Percentiles rank a stretch among this genome's conserved stretches.
phyloP scores from a whole-genome alignment of 306 rosid species.

The Lathyrus sativus region DNA sequence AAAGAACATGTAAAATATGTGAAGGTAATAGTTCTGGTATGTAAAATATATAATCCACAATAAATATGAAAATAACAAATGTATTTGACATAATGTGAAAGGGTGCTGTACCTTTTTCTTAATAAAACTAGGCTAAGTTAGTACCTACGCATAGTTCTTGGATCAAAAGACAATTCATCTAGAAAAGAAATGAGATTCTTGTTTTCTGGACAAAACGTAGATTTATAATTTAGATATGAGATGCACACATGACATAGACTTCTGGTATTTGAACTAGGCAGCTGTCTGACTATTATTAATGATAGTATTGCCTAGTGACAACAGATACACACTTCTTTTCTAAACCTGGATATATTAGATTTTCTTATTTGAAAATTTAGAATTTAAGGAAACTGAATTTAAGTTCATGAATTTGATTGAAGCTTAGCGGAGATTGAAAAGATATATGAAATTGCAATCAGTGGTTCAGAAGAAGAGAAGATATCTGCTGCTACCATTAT shows the following conservation, averaged over 20 bases:
- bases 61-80: constrained; percentile 24
- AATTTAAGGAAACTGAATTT: constrained; percentile 63
- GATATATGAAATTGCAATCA: constrained; percentile 77
- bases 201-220: constrained; percentile 19
- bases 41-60: constrained; percentile 7
- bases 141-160: constrained; percentile 19
- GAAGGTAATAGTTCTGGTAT: constrained; percentile 1
- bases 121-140: constrained; percentile 9
- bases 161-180: constrained; percentile 22
- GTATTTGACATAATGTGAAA: constrained; percentile 2
- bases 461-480: constrained; percentile 86
- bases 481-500: constrained; percentile 84
- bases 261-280: constrained; percentile 22
- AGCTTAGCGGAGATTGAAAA: constrained; percentile 97
- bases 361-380: constrained; percentile 46
- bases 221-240: constrained; percentile 20
- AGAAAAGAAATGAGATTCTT: constrained; percentile 13
- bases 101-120: constrained; percentile 1
- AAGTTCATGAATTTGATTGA: constrained; percentile 78
- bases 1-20: constrained; percentile 2
- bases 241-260: constrained; percentile 22
- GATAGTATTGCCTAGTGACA: constrained; percentile 40
- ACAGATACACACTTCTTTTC: constrained; percentile 50
- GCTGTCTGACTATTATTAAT: constrained; percentile 35
- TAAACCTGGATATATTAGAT: too few species aligned